Evolutionary conservation across 1,284 basidiomycete species (phyloP), one percentile per base, ranked within the genome.

Genomic region (Ceratobasidium papillatum): DNA sequence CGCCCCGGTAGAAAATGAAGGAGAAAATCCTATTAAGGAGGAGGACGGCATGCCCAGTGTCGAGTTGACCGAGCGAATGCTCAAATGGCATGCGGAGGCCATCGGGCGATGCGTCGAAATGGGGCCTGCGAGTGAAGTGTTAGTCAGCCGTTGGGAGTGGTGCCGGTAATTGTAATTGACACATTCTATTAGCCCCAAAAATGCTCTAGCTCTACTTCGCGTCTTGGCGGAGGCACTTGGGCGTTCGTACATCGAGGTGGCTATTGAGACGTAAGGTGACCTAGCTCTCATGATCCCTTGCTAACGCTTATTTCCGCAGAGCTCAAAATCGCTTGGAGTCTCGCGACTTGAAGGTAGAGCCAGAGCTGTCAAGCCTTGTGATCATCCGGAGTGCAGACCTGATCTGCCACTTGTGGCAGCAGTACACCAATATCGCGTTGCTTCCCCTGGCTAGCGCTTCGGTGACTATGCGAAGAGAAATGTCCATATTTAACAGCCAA

Each of bases 51-150:
- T 89, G 47, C 83, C 98, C 43, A 89, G 85, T 59, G 83, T 98
- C 2, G 89, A 90, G 47, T 85, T 91, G 30, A 94, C 94, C 0
- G 94, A 97, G 84, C 91, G 88, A 78, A 95, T 98, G 90, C 84
- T 98, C 22, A 94, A 91, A 81, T 98, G 96, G 95, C 96, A 99
- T 82, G 96, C 96, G 0, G 96, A 98, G 81, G 93, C 95, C 1
- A 90, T 97, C 41, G 96, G 96, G 3, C 85, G 96, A 77, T 95
- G 94, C 77, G 93, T 96, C 8, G 96, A 98, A 82, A 84, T 99
- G 34, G 95, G 91, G 79, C 83, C 90, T 2, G 80, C 88, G 1
- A 89, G 87, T 61, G 96, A 99, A 78, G 90, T 96, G 94, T 97
- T 79, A 83, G 93, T 85, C 0, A 62, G 14, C 3, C 0, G 5